These are phyloP conservation scores for Lepraria neglecta DNA, from an alignment of 495 filamentous ascomycete genomes.

Conservation along the genomic window DNA sequence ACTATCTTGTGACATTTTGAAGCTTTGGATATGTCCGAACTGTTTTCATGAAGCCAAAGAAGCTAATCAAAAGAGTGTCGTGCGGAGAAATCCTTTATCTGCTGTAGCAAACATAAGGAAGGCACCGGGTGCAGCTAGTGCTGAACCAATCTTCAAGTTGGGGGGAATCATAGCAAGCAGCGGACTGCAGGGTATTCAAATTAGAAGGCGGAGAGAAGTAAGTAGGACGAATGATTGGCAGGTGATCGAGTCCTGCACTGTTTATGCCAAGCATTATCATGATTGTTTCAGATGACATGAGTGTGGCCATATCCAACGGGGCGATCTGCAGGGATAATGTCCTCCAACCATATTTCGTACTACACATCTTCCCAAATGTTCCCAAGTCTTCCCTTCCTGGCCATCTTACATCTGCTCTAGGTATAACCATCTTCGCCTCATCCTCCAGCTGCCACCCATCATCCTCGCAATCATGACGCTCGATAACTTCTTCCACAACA, in stretches of 20 bases:
- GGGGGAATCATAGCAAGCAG: too few relatives aligned
- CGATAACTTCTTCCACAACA: constrained; percentile 98
- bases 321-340: constrained; percentile 3
- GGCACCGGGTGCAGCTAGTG: not conserved
- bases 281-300: too few relatives aligned
- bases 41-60: constrained; percentile 2
- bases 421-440: not conserved
- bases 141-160: not conserved
- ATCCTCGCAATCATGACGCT: constrained; percentile 71
- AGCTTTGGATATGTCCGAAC: not conserved
- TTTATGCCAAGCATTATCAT: too few relatives aligned
- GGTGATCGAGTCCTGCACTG: too few relatives aligned
- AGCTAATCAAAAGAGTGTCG: not conserved
- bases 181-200: too few relatives aligned
- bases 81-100: not conserved
- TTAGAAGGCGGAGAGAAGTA: too few relatives aligned
- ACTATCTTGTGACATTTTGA: constrained; percentile 21
- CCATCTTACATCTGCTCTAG: not conserved
- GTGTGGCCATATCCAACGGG: not conserved
- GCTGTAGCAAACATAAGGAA: not conserved
- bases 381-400: too few relatives aligned
- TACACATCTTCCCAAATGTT: too few relatives aligned
- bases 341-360: too few relatives aligned
- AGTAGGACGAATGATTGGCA: too few relatives aligned
- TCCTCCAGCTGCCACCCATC: constrained; percentile 12